Evolutionary conservation across 805 yeast species (phyloP).

Genomic region (Metschnikowia dekortorum): DNA sequence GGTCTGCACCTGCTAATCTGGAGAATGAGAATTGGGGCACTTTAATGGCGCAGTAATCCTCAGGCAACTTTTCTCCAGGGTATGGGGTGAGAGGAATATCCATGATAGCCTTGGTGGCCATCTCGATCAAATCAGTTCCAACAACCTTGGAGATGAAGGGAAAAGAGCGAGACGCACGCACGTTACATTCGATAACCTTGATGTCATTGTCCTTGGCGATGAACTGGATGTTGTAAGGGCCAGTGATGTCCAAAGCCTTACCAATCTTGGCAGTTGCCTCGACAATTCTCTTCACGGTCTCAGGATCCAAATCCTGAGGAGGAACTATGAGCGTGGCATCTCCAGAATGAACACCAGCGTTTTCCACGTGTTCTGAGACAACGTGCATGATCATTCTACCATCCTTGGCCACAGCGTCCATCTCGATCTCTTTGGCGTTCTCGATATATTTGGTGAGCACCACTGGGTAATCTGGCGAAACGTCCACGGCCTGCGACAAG

Average conservation of each 20-base stretch:
- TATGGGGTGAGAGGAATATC: slow-evolving; percentile 85
- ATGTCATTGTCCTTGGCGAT: slow-evolving; percentile 93
- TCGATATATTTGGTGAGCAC: slow-evolving; percentile 96
- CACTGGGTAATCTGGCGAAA: slow-evolving; percentile 96
- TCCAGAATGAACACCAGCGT: slow-evolving; percentile 99
- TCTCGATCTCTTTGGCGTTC: slow-evolving; percentile 95
- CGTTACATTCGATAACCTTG: slow-evolving; percentile 97
- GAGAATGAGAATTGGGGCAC: slow-evolving; percentile 98
- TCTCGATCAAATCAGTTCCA: slow-evolving; percentile 92
- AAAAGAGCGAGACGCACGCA: slow-evolving; percentile 98
- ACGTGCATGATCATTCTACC: slow-evolving; percentile 96
- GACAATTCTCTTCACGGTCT: slow-evolving; percentile 85
- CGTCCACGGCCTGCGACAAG: slow-evolving; percentile 92
- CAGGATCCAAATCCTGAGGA: slow-evolving; percentile 90
- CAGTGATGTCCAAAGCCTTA: slow-evolving; percentile 89
- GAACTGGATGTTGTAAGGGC: slow-evolving; percentile 96
- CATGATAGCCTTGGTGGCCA: slow-evolving; percentile 94
- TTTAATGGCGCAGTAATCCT: slow-evolving; percentile 91
- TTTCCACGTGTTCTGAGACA: slow-evolving; percentile 97
- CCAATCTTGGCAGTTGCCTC: slow-evolving; percentile 96
- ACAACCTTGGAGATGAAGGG: slow-evolving; percentile 97
- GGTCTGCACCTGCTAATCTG: slow-evolving; percentile 95
- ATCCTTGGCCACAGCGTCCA: slow-evolving; percentile 96
- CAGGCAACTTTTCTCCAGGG: slow-evolving; percentile 85
- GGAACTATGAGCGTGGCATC: slow-evolving; percentile 97